Conservation (phyloP, 371 early-diverging fungal species). For the Apophysomyces variabilis region DNA sequence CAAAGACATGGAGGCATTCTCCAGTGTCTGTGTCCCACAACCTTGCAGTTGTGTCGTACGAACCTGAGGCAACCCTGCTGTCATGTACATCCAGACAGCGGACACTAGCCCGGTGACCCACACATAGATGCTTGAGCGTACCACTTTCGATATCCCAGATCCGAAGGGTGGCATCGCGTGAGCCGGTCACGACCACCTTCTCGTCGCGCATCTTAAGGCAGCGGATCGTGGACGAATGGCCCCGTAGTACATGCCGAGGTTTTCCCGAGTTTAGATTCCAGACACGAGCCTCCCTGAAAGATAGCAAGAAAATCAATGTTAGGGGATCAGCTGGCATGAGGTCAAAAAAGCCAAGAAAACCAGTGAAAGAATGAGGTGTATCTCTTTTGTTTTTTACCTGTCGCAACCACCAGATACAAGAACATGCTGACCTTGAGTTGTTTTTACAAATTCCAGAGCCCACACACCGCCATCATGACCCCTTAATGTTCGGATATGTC, state of each 20-base stretch:
- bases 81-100: constrained; percentile 81
- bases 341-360: too few species aligned
- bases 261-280: constrained; percentile 84
- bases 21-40: constrained; percentile 85
- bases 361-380: constrained; percentile 5
- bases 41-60: constrained; percentile 87
- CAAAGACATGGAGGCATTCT: constrained; percentile 60
- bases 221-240: constrained; percentile 91
- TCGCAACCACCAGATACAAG: constrained; percentile 76
- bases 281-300: constrained; percentile 69
- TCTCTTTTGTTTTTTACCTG: constrained; percentile 45
- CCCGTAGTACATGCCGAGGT: constrained; percentile 72
- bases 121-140: constrained; percentile 59
- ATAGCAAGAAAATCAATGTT: constrained; percentile 15
- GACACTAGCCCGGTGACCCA: constrained; percentile 81
- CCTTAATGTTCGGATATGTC: constrained; percentile 16
- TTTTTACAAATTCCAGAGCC: constrained; percentile 61
- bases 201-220: constrained; percentile 72
- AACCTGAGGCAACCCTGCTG: constrained; percentile 78
- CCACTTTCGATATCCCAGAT: constrained; percentile 81
- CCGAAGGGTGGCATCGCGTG: constrained; percentile 84
- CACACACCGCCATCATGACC: constrained; percentile 88
- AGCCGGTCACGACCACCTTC: constrained; percentile 80
- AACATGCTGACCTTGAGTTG: constrained; percentile 39
- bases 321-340: neutral